Evolutionary conservation across 2,329 filamentous ascomycete genomes (phyloP), one percentile per base, ranked within the genome.

Genomic region (Exophiala xenobiotica): DNA sequence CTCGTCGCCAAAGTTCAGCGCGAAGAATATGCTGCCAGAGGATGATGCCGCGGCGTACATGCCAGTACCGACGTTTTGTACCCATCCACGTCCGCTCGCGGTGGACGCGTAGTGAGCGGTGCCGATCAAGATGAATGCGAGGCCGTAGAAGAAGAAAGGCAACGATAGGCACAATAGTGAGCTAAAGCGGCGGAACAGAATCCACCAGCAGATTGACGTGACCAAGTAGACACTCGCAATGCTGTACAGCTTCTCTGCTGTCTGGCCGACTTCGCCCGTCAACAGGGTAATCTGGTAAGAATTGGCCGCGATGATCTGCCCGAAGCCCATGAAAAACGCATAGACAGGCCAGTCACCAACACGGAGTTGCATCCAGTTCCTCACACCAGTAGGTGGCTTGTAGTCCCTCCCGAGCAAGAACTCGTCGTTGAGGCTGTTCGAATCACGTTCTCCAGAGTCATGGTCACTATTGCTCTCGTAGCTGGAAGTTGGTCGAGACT

Each of bases 211-310:
- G 8, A 81, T 67, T 0, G 81, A 83, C 3, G 78, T 76, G 20
- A 71, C 69, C 4, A 83, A 70, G 60, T 85, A 86, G 18, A 83
- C 78, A 6, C 72, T 75, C 0, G 81, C 81, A 27, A 84, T 78
- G 42, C 75, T 73, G 65, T 86, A 86, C 0, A 86, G 70, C 61
- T 82, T 80, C 24, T 70, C 66, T 3, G 81, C 78, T 1, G 77
- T 76, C 63, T 85, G 75, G 49, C 80, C 82, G 16, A 81, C 73
- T 59, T 82, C 77, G 14, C 83, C 83, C 0, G 81, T 82, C 16
- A 87, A 73, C n/a, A 87, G 73, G 0, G 82, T 84, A 62, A 86
- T 81, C 63, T 86, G 83, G 66, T 85, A 85, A 0, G 81, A 85
- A 66, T 84, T 85, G 50, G 81, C 79, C 1, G 82, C 80, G 43